A percentile compares a stretch with the other conserved stretches of the same genome.
Conservation (phyloP, 257 asterid species). For the Solanum neorickii region DNA sequence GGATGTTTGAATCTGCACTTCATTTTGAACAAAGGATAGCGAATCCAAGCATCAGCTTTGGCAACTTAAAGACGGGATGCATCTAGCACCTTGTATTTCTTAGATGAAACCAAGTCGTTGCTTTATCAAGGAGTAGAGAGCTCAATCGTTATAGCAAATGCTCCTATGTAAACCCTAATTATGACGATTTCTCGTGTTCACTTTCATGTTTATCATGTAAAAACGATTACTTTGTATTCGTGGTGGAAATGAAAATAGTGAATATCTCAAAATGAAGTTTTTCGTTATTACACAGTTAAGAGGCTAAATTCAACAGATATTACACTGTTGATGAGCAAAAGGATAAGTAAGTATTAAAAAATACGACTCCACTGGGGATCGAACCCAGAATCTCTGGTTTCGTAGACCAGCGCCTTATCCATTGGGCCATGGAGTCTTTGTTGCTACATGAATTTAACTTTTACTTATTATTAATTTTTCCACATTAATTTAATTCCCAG, state of each 20-base stretch:
- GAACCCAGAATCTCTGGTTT: slow-evolving; percentile 99
- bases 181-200: not conserved
- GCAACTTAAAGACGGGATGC: not conserved
- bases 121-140: not conserved
- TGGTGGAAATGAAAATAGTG: not conserved
- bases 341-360: too few relatives aligned
- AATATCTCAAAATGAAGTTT: not conserved
- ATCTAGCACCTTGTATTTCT: not conserved
- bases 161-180: not conserved
- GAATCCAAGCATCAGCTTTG: not conserved
- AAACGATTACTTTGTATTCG: not conserved
- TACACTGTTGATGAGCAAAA: not conserved
- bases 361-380: slow-evolving; percentile 56
- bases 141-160: not conserved
- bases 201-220: not conserved
- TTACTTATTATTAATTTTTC: too few relatives aligned
- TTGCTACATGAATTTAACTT: too few relatives aligned
- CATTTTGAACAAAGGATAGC: not conserved
- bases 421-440: slow-evolving; percentile 49
- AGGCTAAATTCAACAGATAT: not conserved
- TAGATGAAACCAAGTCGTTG: not conserved
- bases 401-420: slow-evolving; percentile 99
- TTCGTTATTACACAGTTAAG: not conserved
- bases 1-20: not conserved
- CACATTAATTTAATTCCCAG: too few relatives aligned